Conservation (phyloP, 2,329 filamentous ascomycete genomes). For the Colletotrichum theobromicola region DNA sequence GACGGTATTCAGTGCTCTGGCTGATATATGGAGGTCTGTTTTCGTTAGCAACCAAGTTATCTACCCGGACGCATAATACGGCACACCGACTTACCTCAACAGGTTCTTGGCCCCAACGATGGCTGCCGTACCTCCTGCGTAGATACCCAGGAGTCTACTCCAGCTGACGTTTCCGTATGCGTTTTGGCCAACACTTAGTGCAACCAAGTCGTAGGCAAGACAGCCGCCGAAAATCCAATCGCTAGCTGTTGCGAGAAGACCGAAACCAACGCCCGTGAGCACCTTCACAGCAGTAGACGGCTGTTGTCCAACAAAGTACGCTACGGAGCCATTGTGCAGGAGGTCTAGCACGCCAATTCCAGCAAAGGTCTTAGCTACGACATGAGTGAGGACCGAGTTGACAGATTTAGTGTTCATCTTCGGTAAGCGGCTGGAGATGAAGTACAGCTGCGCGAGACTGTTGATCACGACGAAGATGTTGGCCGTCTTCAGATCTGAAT, state of each 20-base stretch:
- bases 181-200: constrained; percentile 57
- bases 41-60: neutral
- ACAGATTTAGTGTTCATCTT: constrained; percentile 55
- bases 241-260: constrained; percentile 48
- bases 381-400: constrained; percentile 59
- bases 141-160: constrained; percentile 55
- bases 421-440: constrained; percentile 52
- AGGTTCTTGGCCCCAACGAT: constrained; percentile 59
- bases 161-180: constrained; percentile 46
- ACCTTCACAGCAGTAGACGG: constrained; percentile 53
- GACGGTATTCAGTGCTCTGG: neutral
- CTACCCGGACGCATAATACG: neutral
- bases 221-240: constrained; percentile 68
- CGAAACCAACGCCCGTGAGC: constrained; percentile 59
- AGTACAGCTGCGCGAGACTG: constrained; percentile 58
- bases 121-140: constrained; percentile 55
- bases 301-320: constrained; percentile 55
- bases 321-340: constrained; percentile 62
- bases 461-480: constrained; percentile 64
- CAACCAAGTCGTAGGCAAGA: constrained; percentile 63
- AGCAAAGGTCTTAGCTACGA: constrained; percentile 64
- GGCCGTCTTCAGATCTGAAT: constrained; percentile 50
- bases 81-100: constrained; percentile 43
- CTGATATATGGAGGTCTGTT: neutral
- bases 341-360: constrained; percentile 65